phyloP scores from a whole-genome alignment of 2,329 filamentous ascomycete genomes.

The Aquanectria penicillioides region DNA sequence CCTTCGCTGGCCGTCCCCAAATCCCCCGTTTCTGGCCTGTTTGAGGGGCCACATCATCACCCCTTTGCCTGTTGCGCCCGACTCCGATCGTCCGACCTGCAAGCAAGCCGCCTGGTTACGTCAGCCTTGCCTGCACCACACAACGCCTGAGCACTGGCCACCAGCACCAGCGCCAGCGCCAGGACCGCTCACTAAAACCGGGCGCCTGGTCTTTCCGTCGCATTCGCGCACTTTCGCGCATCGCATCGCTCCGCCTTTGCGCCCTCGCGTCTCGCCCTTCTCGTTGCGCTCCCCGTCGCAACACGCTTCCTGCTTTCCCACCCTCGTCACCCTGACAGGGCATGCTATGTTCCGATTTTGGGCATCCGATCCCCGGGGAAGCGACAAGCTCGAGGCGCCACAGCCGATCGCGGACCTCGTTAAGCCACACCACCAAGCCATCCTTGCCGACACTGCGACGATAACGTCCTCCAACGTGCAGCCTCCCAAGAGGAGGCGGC shows the following conservation, averaged over 20 bases:
- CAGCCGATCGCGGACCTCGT: conserved; percentile 50
- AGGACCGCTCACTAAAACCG: conserved; percentile 9
- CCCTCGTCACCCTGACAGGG: conserved; percentile 42
- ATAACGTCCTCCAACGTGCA: conserved; percentile 39
- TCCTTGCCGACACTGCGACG: conserved; percentile 41
- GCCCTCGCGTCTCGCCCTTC: conserved; percentile 18
- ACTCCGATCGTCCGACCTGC: conserved; percentile 42
- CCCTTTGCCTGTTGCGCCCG: conserved; percentile 38
- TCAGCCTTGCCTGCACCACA: conserved; percentile 43
- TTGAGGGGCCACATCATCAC: conserved; percentile 48
- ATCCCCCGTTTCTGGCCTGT: conserved; percentile 37
- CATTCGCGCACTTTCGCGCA: conserved; percentile 24
- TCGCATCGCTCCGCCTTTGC: conserved; percentile 34
- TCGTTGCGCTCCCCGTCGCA: conserved; percentile 32
- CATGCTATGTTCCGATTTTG: conserved; percentile 72
- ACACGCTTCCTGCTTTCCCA: conserved; percentile 12
- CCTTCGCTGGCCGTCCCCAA: conserved; percentile 37
- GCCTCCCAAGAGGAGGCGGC: conserved; percentile 54
- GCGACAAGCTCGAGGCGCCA: conserved; percentile 59
- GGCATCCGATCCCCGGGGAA: conserved; percentile 67
- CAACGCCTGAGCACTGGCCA: conserved; percentile 22
- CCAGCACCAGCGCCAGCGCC: conserved; percentile 5
- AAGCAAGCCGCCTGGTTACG: conserved; percentile 43
- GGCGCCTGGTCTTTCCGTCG: conserved; percentile 30
- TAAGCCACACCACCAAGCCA: conserved; percentile 46